phyloP scores from a whole-genome alignment of 2,329 filamentous ascomycete genomes.

The Talaromyces sp. region DNA sequence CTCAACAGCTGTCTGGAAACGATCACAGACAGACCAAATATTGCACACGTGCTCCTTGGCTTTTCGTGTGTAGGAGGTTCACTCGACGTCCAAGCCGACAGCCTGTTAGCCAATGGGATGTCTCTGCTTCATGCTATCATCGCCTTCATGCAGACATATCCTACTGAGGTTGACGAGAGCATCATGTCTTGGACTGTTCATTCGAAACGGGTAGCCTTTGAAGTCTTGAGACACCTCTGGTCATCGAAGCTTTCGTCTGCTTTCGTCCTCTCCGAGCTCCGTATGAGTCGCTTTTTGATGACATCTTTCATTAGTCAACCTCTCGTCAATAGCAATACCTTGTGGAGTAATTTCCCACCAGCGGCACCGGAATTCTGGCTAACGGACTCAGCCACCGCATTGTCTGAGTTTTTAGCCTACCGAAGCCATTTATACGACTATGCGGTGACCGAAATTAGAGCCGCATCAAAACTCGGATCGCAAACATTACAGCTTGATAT shows the following conservation, averaged over 20 bases:
- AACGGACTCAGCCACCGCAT: conserved; percentile 60
- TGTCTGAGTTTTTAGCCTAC: conserved; percentile 71
- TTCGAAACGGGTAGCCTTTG: conserved; percentile 63
- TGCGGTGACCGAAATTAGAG: conserved; percentile 75
- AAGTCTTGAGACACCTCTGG: conserved; percentile 77
- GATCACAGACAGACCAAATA: conserved; percentile 70
- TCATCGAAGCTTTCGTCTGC: conserved; percentile 70
- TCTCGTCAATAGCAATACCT: conserved; percentile 61
- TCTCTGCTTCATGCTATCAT: conserved; percentile 83
- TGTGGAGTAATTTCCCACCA: conserved; percentile 68
- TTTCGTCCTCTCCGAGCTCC: conserved; percentile 72
- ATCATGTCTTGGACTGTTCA: conserved; percentile 65
- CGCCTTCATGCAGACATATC: conserved; percentile 63
- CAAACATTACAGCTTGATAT: conserved; percentile 65
- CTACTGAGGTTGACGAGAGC: conserved; percentile 55
- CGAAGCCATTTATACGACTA: conserved; percentile 79
- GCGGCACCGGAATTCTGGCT: conserved; percentile 62
- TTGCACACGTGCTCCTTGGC: conserved; percentile 85
- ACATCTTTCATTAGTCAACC: conserved; percentile 67
- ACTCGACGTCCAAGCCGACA: conserved; percentile 61
- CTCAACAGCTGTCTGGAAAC: conserved; percentile 73
- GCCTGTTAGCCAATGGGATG: conserved; percentile 64
- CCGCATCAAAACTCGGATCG: conserved; percentile 64
- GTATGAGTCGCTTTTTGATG: conserved; percentile 73
- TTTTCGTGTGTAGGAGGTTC: conserved; percentile 71